Percentiles rank a stretch among this genome's conserved stretches.
phyloP scores from a whole-genome alignment of 169 alveolate species.

The Besnoitia besnoiti region DNA sequence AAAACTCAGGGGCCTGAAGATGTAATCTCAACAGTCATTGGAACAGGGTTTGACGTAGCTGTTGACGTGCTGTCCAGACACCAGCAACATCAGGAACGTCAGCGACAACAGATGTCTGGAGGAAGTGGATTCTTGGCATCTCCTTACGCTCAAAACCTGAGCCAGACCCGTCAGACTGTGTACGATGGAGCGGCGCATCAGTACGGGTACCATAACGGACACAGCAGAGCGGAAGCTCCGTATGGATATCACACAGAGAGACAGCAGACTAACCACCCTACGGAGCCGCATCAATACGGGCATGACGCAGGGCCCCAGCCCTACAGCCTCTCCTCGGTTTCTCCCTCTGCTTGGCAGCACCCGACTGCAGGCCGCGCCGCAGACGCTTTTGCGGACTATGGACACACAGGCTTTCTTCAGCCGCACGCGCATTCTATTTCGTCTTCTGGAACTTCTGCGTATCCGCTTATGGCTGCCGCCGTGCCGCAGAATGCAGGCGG shows the following conservation, averaged over 20 bases:
- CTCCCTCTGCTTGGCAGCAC: not conserved
- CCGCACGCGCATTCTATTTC: not conserved
- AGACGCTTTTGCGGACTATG: not conserved
- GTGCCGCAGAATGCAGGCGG: not conserved
- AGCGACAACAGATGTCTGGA: not conserved
- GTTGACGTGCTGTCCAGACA: slow-evolving; percentile 11
- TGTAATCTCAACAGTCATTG: not conserved
- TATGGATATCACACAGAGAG: not conserved
- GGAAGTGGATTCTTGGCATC: not conserved
- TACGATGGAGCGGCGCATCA: not conserved
- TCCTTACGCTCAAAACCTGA: not conserved
- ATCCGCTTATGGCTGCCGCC: not conserved
- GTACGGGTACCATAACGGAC: not conserved
- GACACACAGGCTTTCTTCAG: not conserved
- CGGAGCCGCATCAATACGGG: no score
- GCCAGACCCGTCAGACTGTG: not conserved
- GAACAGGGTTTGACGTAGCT: slow-evolving; percentile 28
- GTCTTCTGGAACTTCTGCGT: not conserved
- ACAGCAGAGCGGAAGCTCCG: not conserved
- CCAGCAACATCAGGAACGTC: slow-evolving; percentile 27
- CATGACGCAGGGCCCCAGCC: not conserved
- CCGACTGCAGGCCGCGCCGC: not conserved
- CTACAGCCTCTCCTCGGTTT: not conserved
- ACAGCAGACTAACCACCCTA: not conserved
- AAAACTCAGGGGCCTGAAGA: not conserved